Percentiles rank a stretch among this genome's conserved stretches.
phyloP scores from a whole-genome alignment of 1,284 basidiomycete genomes.

The Boletellus sp. region DNA sequence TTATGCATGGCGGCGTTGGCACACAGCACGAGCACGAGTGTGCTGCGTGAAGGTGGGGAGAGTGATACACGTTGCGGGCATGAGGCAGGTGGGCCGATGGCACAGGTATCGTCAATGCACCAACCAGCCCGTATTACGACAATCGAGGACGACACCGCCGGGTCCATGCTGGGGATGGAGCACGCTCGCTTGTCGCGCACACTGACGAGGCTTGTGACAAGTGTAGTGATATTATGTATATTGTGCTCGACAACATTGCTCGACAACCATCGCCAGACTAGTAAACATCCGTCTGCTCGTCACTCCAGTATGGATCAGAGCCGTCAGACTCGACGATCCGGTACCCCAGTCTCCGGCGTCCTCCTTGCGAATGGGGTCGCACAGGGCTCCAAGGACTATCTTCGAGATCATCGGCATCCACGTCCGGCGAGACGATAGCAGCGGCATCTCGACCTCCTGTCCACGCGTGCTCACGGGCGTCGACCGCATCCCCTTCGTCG shows the following conservation, averaged over 20 bases:
- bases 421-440: constrained; percentile 16
- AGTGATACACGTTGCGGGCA: constrained; percentile 25
- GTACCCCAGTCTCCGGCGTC: not conserved
- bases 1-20: constrained; percentile 25
- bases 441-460: not conserved
- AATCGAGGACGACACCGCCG: not conserved
- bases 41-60: constrained; percentile 24
- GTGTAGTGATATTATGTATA: too few relatives aligned
- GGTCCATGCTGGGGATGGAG: too few relatives aligned
- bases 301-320: constrained; percentile 9
- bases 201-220: too few relatives aligned
- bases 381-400: not conserved
- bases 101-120: constrained; percentile 9
- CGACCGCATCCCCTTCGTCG: constrained; percentile 8
- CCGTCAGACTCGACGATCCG: constrained; percentile 20
- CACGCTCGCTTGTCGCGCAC: too few relatives aligned
- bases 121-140: constrained; percentile 14
- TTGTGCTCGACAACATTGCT: too few relatives aligned
- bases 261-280: too few relatives aligned
- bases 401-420: constrained; percentile 13
- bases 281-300: not conserved
- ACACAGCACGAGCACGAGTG: constrained; percentile 33
- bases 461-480: not conserved
- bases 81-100: constrained; percentile 17
- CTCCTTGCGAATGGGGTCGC: not conserved